Evolutionary conservation across 352 stramenopile genomes (phyloP), one percentile per base, ranked within the genome.

Genomic region (Phytophthora foliorum): DNA sequence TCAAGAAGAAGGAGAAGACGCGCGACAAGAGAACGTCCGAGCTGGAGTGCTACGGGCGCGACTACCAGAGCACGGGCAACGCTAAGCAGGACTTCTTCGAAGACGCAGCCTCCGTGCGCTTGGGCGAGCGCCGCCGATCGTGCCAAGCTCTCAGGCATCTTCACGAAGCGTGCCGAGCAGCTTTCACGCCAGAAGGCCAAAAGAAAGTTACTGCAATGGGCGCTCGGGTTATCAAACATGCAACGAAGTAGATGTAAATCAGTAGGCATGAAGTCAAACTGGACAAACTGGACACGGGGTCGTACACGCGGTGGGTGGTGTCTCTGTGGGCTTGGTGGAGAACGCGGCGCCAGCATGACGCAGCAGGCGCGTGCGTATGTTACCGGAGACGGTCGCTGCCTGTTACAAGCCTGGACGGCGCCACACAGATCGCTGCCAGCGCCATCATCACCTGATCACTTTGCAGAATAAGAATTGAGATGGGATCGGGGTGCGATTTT

Each of bases 91-190:
- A 95, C 64, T 89, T 75, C 39, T 95, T 95, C 44, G 81, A 88
- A 29, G 75, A 83, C 32, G 60, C 60, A 2, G 86, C 90, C 46
- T 74, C 75, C 13, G 86, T 94, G 50, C 72, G 70, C 29, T 95
- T 95, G 61, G 86, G 86, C 3, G 88, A 95, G 14, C 83, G n/a
- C 88, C 88, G 9, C 88, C 88, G 3, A 86, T 94, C 56, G 72
- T 95, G 73, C 88, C 13, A 93, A 94, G 72, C 84, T 94, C 45
- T 84, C 79, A 53, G 87, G 87, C 38, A 91, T 91, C 32, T 92
- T 95, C 58, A 86, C 92, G 60, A 93, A 93, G 57, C 83, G 86
- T n/a, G 87, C 84, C 0, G 75, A 88, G 6, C 68, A 82, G 39
- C 65, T 87, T 10, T 69, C 57, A 17, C 75, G 75, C 25, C 44